These are phyloP conservation scores for Syncephalis fuscata DNA, from an alignment of 371 early-diverging fungal species.

Conservation along the genomic window DNA sequence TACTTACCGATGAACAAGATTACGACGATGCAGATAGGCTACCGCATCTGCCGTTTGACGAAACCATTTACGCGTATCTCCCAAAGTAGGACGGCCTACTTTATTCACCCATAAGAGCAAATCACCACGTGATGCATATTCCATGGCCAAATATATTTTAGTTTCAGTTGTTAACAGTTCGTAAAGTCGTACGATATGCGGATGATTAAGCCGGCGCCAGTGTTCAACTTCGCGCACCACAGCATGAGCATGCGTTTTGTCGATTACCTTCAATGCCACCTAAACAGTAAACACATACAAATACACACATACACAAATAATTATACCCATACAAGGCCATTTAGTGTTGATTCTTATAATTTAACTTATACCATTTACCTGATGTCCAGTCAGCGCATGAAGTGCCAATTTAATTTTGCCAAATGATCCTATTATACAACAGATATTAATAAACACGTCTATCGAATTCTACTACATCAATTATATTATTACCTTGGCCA, in stretches of 20 bases:
- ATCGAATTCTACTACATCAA: no score
- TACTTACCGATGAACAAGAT: slow-evolving; percentile 57
- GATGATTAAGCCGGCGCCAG: slow-evolving; percentile 61
- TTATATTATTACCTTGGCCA: no score
- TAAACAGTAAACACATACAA: slow-evolving; percentile 2
- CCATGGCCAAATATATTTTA: slow-evolving; percentile 39
- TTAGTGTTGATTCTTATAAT: no score
- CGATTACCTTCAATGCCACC: slow-evolving; percentile 79
- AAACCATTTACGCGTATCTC: slow-evolving; percentile 40
- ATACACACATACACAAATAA: no score
- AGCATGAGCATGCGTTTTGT: slow-evolving; percentile 38
- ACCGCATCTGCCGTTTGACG: slow-evolving; percentile 58
- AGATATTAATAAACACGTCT: no score
- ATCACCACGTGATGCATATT: slow-evolving; percentile 45
- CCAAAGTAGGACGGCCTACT: slow-evolving; percentile 11
- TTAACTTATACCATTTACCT: slow-evolving; percentile 12
- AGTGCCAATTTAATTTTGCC: slow-evolving; percentile 73
- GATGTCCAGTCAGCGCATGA: slow-evolving; percentile 62
- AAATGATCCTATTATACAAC: slow-evolving; percentile 41
- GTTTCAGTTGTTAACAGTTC: slow-evolving; percentile 51
- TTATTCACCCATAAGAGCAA: slow-evolving; percentile 40
- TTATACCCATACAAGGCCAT: no score
- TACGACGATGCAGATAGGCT: slow-evolving; percentile 52
- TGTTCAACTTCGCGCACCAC: slow-evolving; percentile 76
- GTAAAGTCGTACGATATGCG: slow-evolving; percentile 47